These are phyloP conservation scores for Polytrichum commune DNA, from an alignment of 225 moss, liverwort and hornwort genomes.

Conservation along the genomic window DNA sequence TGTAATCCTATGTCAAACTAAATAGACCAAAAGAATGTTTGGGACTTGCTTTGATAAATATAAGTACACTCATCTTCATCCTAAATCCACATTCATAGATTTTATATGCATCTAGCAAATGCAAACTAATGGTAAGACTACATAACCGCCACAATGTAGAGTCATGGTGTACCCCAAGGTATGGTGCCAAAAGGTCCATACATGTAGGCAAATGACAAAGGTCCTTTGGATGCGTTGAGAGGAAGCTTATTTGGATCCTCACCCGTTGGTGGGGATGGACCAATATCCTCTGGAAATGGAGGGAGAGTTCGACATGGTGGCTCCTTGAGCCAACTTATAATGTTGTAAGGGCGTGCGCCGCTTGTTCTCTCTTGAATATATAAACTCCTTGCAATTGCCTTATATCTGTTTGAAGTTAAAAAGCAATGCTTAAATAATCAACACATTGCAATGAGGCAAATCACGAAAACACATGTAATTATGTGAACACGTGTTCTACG, in stretches of 20 bases:
- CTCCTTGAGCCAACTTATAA: conserved; percentile 41
- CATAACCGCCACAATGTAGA: too few relatives aligned
- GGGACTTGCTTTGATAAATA: too few relatives aligned
- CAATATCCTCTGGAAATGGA: conserved; percentile 28
- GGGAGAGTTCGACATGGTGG: conserved; percentile 19
- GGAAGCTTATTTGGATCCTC: conserved; percentile 4
- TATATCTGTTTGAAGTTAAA: conserved; percentile 18
- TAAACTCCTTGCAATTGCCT: conserved; percentile 17
- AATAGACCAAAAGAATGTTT: too few relatives aligned
- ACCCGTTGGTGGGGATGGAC: conserved; percentile 24
- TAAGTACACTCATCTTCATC: too few relatives aligned
- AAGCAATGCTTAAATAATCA: too few relatives aligned
- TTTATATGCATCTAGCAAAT: too few relatives aligned
- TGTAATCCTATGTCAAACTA: too few relatives aligned
- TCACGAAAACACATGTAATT: too few relatives aligned
- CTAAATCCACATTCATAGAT: too few relatives aligned
- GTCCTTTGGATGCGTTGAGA: conserved; percentile 41
- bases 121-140: too few relatives aligned
- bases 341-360: conserved; percentile 40
- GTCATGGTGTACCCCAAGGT: conserved; percentile 4
- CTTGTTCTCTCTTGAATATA: conserved; percentile 46
- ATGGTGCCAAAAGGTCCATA: conserved; percentile 41
- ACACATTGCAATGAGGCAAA: too few relatives aligned
- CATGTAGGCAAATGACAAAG: conserved; percentile 26
- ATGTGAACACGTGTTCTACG: too few relatives aligned